phyloP scores from a whole-genome alignment of 1,284 basidiomycete genomes.

The Sporisorium reilianum region DNA sequence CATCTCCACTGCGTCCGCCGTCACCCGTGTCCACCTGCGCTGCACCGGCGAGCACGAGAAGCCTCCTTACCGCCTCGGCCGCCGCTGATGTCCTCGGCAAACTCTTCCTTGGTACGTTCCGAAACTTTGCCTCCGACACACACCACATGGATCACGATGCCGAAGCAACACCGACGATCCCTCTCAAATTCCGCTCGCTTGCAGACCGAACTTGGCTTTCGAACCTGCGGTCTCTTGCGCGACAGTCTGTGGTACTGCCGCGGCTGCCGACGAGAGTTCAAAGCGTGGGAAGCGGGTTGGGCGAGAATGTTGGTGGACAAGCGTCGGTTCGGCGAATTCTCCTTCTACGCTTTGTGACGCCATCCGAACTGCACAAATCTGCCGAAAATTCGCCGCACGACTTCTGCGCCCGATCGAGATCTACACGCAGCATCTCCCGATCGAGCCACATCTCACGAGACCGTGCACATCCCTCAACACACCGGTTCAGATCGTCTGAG shows the following conservation, averaged over 20 bases:
- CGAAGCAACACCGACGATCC: not conserved
- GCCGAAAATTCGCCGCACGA: conserved; percentile 38
- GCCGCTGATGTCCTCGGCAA: too few relatives aligned
- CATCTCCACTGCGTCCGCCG: not conserved
- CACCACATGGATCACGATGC: not conserved
- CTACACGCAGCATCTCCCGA: not conserved
- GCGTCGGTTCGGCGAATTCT: conserved; percentile 4
- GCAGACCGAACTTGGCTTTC: too few relatives aligned
- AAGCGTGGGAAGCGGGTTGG: not conserved
- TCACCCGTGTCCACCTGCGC: not conserved
- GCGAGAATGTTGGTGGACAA: not conserved
- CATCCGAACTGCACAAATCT: conserved; percentile 17
- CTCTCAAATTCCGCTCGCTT: not conserved
- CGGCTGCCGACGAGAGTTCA: too few relatives aligned
- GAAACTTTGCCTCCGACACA: not conserved
- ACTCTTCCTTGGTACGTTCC: not conserved
- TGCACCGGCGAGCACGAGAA: not conserved
- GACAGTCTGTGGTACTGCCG: not conserved
- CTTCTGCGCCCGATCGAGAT: not conserved
- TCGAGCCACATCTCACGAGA: not conserved
- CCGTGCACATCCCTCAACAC: not conserved
- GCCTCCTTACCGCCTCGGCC: not conserved
- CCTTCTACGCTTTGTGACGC: conserved; percentile 14
- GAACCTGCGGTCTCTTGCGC: too few relatives aligned
- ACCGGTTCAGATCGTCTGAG: not conserved